phyloP scores from a whole-genome alignment of 805 yeast species.

The Kodamaea nitidulidarum region DNA sequence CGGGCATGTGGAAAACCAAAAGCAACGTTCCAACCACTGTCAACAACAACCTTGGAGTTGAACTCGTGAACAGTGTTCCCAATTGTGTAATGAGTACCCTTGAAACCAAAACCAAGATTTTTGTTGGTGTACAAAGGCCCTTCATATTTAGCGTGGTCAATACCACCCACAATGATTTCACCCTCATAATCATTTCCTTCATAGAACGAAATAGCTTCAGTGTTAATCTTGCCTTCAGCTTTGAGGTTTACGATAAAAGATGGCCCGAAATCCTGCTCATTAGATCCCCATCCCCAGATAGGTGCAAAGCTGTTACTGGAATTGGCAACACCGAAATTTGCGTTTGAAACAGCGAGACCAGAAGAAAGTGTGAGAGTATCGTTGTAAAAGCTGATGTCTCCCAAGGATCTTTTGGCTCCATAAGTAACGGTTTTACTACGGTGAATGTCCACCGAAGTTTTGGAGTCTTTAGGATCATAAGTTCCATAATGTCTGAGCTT shows the following conservation, averaged over 20 bases:
- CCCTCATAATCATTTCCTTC: conserved; percentile 30
- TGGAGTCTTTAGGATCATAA: not conserved
- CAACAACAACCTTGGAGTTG: not conserved
- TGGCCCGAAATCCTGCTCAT: not conserved
- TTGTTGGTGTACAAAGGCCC: too few species aligned
- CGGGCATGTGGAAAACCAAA: not conserved
- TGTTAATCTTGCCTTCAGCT: not conserved
- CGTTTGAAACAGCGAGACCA: not conserved
- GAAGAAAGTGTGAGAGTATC: not conserved
- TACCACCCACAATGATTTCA: conserved; percentile 64
- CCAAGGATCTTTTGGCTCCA: not conserved
- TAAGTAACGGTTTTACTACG: not conserved
- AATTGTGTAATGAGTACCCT: not conserved
- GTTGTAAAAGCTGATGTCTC: not conserved
- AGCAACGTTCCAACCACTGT: not conserved
- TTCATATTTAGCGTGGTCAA: conserved; percentile 62
- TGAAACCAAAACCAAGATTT: not conserved
- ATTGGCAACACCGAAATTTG: not conserved
- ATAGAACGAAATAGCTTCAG: not conserved
- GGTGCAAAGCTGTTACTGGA: not conserved
- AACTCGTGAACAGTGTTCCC: not conserved
- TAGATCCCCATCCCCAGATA: not conserved
- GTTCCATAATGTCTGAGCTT: not conserved
- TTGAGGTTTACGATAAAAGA: not conserved
- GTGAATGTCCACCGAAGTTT: not conserved